phyloP scores from a whole-genome alignment of 176 grass and related monocot genomes.

The sorghum (Sorghum bicolor) region Sorghum_bicolor_NCBIv3 NC_012878.2:49410001-49410500 shows the following conservation, averaged over 20 bases:
- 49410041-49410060: constrained; percentile 31
- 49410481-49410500: neutral
- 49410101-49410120: neutral
- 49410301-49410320: constrained; percentile 26
- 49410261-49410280: neutral
- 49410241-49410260: constrained; percentile 18
- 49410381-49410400: constrained; percentile 8
- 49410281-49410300: constrained; percentile 20
- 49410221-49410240: constrained; percentile 25
- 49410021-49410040: constrained; percentile 45
- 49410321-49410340: constrained; percentile 23
- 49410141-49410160: constrained; percentile 24
- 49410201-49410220: neutral
- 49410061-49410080: constrained; percentile 26
- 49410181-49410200: neutral
- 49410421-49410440: neutral
- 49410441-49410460: neutral
- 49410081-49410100: neutral
- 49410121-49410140: constrained; percentile 15
- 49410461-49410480: constrained; percentile 1
- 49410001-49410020: constrained; percentile 41
- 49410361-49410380: neutral
- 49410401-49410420: neutral
- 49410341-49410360: constrained; percentile 12
- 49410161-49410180: constrained; percentile 23